These are phyloP conservation scores for Paramecium pentaurelia DNA, from an alignment of 73 alveolate genomes.

Conservation along the genomic window DNA sequence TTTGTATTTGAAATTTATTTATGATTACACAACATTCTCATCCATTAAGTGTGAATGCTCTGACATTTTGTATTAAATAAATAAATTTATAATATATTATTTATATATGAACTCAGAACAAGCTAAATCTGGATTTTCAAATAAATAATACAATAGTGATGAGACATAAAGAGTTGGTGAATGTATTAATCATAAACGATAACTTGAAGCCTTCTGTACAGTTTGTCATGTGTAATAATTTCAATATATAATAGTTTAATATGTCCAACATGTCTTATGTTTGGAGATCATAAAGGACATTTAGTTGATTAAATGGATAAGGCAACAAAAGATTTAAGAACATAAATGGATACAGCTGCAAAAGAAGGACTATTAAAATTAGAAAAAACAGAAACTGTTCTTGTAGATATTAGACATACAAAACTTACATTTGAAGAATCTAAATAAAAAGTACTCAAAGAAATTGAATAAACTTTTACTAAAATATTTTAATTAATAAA, in stretches of 20 bases:
- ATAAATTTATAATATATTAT: not conserved
- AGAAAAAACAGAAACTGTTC: slow-evolving; percentile 56
- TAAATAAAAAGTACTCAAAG: slow-evolving; percentile 41
- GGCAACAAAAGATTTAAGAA: slow-evolving; percentile 37
- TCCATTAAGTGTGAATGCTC: slow-evolving; percentile 1
- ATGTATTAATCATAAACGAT: not conserved
- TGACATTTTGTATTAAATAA: not conserved
- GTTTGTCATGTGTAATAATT: not conserved
- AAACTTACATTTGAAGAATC: slow-evolving; percentile 57
- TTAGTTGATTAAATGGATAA: slow-evolving; percentile 44
- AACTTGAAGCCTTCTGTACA: not conserved
- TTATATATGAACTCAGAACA: not conserved
- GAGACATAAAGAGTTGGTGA: not conserved
- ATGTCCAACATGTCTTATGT: slow-evolving; percentile 59
- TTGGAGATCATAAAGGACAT: slow-evolving; percentile 57
- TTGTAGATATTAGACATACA: slow-evolving; percentile 58
- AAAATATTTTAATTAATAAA: slow-evolving; percentile 19
- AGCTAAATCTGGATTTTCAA: not conserved
- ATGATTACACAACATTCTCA: not conserved
- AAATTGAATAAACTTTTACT: slow-evolving; percentile 43
- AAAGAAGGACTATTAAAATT: not conserved
- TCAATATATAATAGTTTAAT: slow-evolving; percentile 15
- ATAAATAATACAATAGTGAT: not conserved
- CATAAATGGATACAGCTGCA: slow-evolving; percentile 3
- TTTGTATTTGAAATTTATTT: not conserved